A percentile compares a stretch with the other conserved stretches of the same genome.
These are phyloP conservation scores for Aspergillus vadensis DNA, from an alignment of 2,329 filamentous ascomycete species.

Conservation along the genomic window DNA sequence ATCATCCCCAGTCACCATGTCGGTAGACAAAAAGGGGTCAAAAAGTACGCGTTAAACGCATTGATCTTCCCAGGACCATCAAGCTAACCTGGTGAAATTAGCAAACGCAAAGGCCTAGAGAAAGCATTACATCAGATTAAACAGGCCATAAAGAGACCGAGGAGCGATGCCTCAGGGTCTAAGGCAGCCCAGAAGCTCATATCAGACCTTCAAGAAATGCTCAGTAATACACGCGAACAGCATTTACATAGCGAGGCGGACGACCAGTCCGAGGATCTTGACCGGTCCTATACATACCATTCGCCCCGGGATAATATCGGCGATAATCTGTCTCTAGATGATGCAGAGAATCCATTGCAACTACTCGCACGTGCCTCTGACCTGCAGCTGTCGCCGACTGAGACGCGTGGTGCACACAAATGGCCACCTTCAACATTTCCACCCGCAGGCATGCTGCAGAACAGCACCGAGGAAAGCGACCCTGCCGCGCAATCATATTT, in stretches of 20 bases:
- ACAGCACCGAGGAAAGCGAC: constrained; percentile 10
- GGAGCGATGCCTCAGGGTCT: constrained; percentile 46
- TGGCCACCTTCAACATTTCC: constrained; percentile 31
- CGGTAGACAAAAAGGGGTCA: constrained; percentile 73
- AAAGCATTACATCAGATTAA: constrained; percentile 75
- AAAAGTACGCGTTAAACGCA: constrained; percentile 60
- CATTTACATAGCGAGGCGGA: constrained; percentile 31
- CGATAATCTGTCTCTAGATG: constrained; percentile 65
- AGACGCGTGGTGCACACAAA: constrained; percentile 25
- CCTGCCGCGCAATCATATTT: constrained; percentile 64
- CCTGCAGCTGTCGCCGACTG: constrained; percentile 56
- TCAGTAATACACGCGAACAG: constrained; percentile 51
- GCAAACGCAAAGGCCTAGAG: constrained; percentile 72
- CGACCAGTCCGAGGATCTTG: constrained; percentile 37
- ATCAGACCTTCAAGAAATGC: constrained; percentile 53
- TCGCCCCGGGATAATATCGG: constrained; percentile 38
- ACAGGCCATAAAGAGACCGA: constrained; percentile 64
- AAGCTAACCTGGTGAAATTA: constrained; percentile 37
- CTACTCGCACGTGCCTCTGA: constrained; percentile 72
- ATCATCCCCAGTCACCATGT: constrained; percentile 72
- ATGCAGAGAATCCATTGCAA: constrained; percentile 74
- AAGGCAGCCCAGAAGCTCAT: constrained; percentile 47
- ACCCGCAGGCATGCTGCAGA: constrained; percentile 40
- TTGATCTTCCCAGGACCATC: not conserved
- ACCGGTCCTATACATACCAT: constrained; percentile 21